Percentiles rank a stretch among this genome's conserved stretches.
phyloP scores from a whole-genome alignment of 2,329 filamentous ascomycete genomes.

The Aspergillus pseudoterreus region DNA sequence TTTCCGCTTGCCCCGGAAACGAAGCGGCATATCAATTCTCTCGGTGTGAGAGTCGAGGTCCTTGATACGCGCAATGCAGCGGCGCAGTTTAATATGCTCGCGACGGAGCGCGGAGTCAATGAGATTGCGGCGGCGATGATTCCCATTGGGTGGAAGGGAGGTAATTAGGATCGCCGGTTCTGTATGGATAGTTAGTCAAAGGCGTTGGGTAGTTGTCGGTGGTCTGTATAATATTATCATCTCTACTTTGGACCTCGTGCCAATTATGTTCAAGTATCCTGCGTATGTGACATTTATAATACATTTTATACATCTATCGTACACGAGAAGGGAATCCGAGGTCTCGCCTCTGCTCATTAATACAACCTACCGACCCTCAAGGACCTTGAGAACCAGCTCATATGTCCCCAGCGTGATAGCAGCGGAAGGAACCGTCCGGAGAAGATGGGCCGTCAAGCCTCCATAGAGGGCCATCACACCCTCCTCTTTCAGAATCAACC shows the following conservation, averaged over 20 bases:
- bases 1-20: conserved; percentile 73
- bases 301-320: not conserved
- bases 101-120: conserved; percentile 83
- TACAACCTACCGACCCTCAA: conserved; percentile 2
- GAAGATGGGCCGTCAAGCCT: conserved; percentile 34
- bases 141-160: conserved; percentile 72
- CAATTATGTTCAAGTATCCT: not conserved
- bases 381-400: conserved; percentile 32
- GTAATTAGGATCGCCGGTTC: conserved; percentile 3
- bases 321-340: not conserved
- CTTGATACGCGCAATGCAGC: conserved; percentile 92
- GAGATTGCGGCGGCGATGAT: conserved; percentile 85
- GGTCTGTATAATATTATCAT: not conserved
- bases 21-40: conserved; percentile 64
- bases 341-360: not conserved
- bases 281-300: not conserved
- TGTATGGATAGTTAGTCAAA: no score
- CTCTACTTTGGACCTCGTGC: not conserved
- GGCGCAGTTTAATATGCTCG: conserved; percentile 88
- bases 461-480: conserved; percentile 34
- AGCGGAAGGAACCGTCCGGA: conserved; percentile 33
- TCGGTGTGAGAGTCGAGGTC: conserved; percentile 84
- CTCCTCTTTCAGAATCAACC: conserved; percentile 32
- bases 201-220: not conserved
- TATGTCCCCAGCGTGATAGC: conserved; percentile 37